Percentiles rank a stretch among this genome's conserved stretches.
These are phyloP conservation scores for Corynascus novoguineensis DNA, from an alignment of 495 filamentous ascomycete species.

Conservation along the genomic window DNA sequence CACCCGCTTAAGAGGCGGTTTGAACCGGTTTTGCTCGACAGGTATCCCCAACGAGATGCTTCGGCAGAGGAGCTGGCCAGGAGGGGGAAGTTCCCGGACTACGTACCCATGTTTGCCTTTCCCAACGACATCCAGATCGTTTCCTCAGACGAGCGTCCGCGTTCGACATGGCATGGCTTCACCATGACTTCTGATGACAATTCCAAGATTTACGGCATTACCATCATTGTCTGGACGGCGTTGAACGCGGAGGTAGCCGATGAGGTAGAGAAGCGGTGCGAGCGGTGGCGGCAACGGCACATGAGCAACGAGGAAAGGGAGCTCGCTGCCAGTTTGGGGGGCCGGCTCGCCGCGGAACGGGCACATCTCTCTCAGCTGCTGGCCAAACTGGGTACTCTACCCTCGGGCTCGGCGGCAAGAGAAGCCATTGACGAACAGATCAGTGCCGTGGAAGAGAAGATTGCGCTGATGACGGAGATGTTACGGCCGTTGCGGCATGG, in stretches of 20 bases:
- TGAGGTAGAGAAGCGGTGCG: slow-evolving; percentile 83
- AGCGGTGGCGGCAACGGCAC: slow-evolving; percentile 88
- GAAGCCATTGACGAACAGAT: slow-evolving; percentile 90
- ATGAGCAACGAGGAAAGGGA: slow-evolving; percentile 96
- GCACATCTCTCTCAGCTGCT: slow-evolving; percentile 85
- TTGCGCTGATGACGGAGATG: slow-evolving; percentile 91
- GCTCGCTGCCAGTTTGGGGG: slow-evolving; percentile 85
- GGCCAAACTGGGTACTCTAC: slow-evolving; percentile 69
- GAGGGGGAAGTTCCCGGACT: slow-evolving; percentile 88
- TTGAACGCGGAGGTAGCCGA: slow-evolving; percentile 75
- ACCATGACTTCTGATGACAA: slow-evolving; percentile 94
- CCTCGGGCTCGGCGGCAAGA: slow-evolving; percentile 72
- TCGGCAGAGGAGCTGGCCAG: slow-evolving; percentile 69
- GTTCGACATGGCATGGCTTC: slow-evolving; percentile 97
- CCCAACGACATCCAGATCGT: slow-evolving; percentile 97
- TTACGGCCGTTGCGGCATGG: slow-evolving; percentile 87
- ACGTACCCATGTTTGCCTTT: slow-evolving; percentile 98
- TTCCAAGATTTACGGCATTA: slow-evolving; percentile 85
- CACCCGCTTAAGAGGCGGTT: slow-evolving; percentile 91
- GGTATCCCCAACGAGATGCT: slow-evolving; percentile 81
- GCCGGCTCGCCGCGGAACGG: slow-evolving; percentile 80
- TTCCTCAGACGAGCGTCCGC: slow-evolving; percentile 85
- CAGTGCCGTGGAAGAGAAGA: slow-evolving; percentile 94
- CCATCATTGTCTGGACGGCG: slow-evolving; percentile 88
- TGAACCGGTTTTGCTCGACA: slow-evolving; percentile 87